A percentile compares a stretch with the other conserved stretches of the same genome.
Evolutionary conservation across 805 yeast genomes (phyloP).

Genomic region (Scheffersomyces lignosus): DNA sequence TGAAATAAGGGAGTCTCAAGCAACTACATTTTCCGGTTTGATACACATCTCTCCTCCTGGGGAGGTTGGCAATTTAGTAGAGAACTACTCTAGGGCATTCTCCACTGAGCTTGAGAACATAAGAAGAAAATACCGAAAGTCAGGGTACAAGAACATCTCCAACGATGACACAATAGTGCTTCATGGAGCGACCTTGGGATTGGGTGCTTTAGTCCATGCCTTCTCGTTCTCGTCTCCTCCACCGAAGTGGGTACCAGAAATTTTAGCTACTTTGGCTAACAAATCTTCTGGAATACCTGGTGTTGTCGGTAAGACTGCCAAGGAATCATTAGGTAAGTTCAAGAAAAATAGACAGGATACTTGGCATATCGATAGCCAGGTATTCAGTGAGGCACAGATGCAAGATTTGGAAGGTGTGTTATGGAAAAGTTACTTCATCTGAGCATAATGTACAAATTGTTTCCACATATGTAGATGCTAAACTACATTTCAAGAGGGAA

Average conservation of each 20-base stretch:
- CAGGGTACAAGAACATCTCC: slow-evolving; percentile 34
- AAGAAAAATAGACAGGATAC: slow-evolving; percentile 93
- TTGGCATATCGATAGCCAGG: slow-evolving; percentile 85
- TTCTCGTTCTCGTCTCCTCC: slow-evolving; percentile 91
- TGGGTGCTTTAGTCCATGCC: slow-evolving; percentile 86
- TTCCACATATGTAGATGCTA: no score
- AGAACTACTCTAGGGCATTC: slow-evolving; percentile 33
- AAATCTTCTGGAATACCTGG: slow-evolving; percentile 76
- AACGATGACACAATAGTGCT: slow-evolving; percentile 46
- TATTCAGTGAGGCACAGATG: slow-evolving; percentile 73
- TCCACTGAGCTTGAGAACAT: slow-evolving; percentile 38
- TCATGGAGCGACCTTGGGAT: slow-evolving; percentile 86
- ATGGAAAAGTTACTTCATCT: slow-evolving; percentile 90
- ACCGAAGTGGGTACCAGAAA: slow-evolving; percentile 82
- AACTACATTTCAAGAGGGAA: no score
- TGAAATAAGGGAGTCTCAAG: slow-evolving; percentile 74
- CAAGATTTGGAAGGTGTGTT: slow-evolving; percentile 93
- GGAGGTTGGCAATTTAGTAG: slow-evolving; percentile 43
- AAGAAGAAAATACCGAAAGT: slow-evolving; percentile 40
- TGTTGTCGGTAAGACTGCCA: slow-evolving; percentile 78
- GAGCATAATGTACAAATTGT: no score
- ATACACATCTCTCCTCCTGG: slow-evolving; percentile 62
- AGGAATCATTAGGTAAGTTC: slow-evolving; percentile 75
- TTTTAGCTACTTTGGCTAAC: slow-evolving; percentile 66
- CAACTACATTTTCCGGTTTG: slow-evolving; percentile 75